Conservation (phyloP, 345 rosid genomes). For the Rhizophora apiculata region DNA sequence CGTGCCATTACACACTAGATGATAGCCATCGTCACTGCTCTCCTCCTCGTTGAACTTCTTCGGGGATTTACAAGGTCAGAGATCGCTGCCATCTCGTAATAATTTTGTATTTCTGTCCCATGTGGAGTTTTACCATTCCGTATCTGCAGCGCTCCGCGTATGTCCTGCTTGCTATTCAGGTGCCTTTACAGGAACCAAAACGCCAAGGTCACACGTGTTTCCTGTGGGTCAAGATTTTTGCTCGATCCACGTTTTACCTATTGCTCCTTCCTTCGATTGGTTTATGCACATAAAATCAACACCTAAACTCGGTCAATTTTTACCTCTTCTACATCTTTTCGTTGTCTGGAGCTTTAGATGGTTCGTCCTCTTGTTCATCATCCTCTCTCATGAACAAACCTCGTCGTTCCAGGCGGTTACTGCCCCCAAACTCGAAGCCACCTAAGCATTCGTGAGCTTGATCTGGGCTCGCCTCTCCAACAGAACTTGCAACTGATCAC, state of each 20-base stretch:
- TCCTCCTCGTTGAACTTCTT: too few relatives aligned
- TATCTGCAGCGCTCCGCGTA: too few relatives aligned
- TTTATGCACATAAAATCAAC: neutral
- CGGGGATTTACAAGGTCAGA: too few relatives aligned
- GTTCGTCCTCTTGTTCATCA: constrained; percentile 49
- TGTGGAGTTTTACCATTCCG: too few relatives aligned
- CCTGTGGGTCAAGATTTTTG: neutral
- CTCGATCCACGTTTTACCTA: neutral
- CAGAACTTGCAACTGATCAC: constrained; percentile 43
- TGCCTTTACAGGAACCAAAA: too few relatives aligned
- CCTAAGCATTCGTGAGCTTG: constrained; percentile 48
- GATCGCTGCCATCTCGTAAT: too few relatives aligned
- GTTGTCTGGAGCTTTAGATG: constrained; percentile 20
- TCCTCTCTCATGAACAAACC: constrained; percentile 74
- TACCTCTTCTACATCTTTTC: constrained; percentile 68
- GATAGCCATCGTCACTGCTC: too few relatives aligned
- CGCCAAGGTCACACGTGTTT: neutral
- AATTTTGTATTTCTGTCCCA: too few relatives aligned
- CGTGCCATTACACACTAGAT: too few relatives aligned
- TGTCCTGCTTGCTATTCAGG: too few relatives aligned
- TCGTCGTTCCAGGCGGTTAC: constrained; percentile 65
- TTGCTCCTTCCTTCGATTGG: neutral
- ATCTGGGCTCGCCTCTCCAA: constrained; percentile 58
- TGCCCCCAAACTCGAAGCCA: constrained; percentile 59
- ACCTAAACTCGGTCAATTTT: constrained; percentile 54